Evolutionary conservation across 441 rosid genomes (phyloP).

Genomic region (Flueggea neowawraea): DNA sequence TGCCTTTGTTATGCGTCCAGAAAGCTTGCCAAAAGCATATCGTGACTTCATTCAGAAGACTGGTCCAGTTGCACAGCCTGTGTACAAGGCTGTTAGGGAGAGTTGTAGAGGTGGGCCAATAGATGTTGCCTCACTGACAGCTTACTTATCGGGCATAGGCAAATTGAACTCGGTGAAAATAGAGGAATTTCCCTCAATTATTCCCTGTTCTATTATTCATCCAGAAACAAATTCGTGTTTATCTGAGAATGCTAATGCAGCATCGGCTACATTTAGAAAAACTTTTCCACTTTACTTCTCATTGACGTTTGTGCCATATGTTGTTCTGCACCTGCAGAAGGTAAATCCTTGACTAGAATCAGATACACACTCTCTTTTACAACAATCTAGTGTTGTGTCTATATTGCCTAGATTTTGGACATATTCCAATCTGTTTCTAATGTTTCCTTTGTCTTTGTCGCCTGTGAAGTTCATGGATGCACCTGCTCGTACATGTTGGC

Average conservation of each 20-base stretch:
- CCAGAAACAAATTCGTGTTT: conserved; percentile 79
- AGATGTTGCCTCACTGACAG: conserved; percentile 68
- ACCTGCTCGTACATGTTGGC: conserved; percentile 91
- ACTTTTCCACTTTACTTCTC: conserved; percentile 98
- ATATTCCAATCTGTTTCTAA: not conserved
- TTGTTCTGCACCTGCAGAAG: conserved; percentile 89
- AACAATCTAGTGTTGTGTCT: not conserved
- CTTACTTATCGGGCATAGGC: conserved; percentile 52
- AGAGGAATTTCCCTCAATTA: conserved; percentile 76
- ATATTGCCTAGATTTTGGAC: not conserved
- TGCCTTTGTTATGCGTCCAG: conserved; percentile 96
- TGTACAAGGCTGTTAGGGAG: conserved; percentile 89
- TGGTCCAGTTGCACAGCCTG: conserved; percentile 90
- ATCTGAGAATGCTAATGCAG: conserved; percentile 80
- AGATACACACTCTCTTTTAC: not conserved
- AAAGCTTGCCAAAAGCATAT: conserved; percentile 94
- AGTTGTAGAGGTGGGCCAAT: conserved; percentile 89
- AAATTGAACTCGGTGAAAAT: conserved; percentile 46
- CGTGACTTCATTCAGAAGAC: conserved; percentile 95
- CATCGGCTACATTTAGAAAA: conserved; percentile 91
- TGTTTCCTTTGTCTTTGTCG: not conserved
- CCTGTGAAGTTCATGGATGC: conserved; percentile 75
- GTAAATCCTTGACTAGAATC: conserved; percentile 35
- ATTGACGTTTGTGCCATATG: conserved; percentile 93
- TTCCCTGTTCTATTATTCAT: conserved; percentile 93